These are phyloP conservation scores for Trichoderma semiorbis DNA, from an alignment of 2,329 filamentous ascomycete species.

Conservation along the genomic window DNA sequence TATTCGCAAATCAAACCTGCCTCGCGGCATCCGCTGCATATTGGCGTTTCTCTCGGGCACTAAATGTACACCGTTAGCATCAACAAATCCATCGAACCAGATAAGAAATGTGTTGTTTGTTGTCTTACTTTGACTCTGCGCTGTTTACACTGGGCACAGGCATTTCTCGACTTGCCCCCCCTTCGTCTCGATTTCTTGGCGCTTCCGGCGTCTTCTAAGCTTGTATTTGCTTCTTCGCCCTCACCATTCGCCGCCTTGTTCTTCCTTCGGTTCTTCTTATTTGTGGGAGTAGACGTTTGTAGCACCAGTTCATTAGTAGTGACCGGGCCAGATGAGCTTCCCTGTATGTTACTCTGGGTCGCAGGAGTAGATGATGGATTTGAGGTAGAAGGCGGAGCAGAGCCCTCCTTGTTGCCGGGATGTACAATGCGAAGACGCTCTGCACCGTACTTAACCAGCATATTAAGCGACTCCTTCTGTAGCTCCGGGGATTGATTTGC, in stretches of 20 bases:
- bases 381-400: conserved; percentile 29
- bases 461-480: conserved; percentile 52
- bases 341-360: conserved; percentile 20
- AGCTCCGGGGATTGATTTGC: conserved; percentile 56
- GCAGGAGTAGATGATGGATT: conserved; percentile 25
- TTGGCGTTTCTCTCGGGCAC: conserved; percentile 42
- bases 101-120: background rate
- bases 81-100: background rate
- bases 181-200: conserved; percentile 23
- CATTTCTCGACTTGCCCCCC: conserved; percentile 31
- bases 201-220: conserved; percentile 1
- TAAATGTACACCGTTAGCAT: conserved; percentile 26
- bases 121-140: conserved; percentile 38
- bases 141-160: conserved; percentile 36
- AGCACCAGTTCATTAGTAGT: conserved; percentile 33
- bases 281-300: conserved; percentile 22
- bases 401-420: conserved; percentile 39
- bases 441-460: conserved; percentile 56
- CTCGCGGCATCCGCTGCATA: conserved; percentile 37
- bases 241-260: background rate
- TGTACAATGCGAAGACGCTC: conserved; percentile 56
- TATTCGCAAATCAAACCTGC: conserved; percentile 38
- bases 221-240: background rate
- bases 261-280: conserved; percentile 6
- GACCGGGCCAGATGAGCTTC: conserved; percentile 26